Evolutionary conservation across 164 flowering plant species (phyloP).

Genomic region (Vitis amurensis): DNA sequence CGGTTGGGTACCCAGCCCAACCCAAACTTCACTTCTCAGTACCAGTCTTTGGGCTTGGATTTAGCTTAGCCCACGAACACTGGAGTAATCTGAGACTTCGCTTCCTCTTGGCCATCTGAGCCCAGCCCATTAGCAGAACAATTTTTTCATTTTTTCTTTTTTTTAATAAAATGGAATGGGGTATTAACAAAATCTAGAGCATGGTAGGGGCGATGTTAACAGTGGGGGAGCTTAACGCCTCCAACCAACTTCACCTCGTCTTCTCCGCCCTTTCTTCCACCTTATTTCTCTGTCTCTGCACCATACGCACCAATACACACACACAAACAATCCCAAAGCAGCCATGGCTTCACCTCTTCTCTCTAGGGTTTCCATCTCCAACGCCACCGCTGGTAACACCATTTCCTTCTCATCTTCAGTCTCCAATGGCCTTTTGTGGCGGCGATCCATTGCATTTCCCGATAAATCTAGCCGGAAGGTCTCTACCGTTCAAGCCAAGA

Average conservation of each 20-base stretch:
- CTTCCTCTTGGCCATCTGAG: no score
- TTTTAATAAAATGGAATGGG: no score
- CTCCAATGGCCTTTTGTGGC: constrained; percentile 5
- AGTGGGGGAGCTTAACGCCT: constrained; percentile 11
- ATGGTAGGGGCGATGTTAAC: constrained; percentile 23
- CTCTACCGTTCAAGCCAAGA: constrained; percentile 56
- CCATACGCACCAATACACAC: neutral
- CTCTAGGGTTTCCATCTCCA: constrained; percentile 18
- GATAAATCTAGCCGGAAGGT: constrained; percentile 13
- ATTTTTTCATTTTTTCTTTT: no score
- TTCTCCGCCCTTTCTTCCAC: constrained; percentile 35
- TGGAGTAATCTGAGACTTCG: no score
- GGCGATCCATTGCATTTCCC: constrained; percentile 14
- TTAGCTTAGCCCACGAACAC: no score
- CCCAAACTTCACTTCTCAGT: no score
- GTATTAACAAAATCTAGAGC: neutral
- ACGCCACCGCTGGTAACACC: constrained; percentile 26
- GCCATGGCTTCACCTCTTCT: constrained; percentile 28
- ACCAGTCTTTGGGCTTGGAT: no score
- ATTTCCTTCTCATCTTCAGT: constrained; percentile 36
- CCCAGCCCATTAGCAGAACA: no score
- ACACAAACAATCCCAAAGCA: neutral
- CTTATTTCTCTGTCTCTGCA: neutral
- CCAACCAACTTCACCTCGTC: constrained; percentile 36
- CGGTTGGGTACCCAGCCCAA: no score